Evolutionary conservation across 106 monocot genomes (phyloP), one percentile per base, ranked within the genome.

Genomic region (Dactylorhiza incarnata): DNA sequence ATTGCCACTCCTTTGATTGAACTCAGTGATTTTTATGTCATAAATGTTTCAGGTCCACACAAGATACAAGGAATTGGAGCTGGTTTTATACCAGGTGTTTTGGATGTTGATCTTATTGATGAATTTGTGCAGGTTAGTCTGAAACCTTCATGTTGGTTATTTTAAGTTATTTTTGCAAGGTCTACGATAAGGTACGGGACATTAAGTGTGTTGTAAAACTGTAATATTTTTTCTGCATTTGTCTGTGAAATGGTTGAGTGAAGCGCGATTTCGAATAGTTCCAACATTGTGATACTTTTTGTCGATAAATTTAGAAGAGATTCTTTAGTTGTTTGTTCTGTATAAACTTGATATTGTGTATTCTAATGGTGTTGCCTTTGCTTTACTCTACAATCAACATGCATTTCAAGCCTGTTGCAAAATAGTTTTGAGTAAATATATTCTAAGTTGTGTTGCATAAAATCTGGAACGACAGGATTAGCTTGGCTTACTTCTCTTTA

Each of bases 31-130:
- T 68, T 46, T n/a, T 46, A 45, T 69, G 45, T 69, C 17, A 45
- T 72, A 72, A 26, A 48, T 83, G 53, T 37, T 59, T 45, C 80
- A 88, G 85, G 88, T 23, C 83, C 88, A 45, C 88, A 88, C 67
- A 88, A 88, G 72, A 88, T 88, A 56, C 88, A 88, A 65, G 90
- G 90, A 45, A 90, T 90, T 79, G 90, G 90, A 77, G 87, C 90
- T 82, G 91, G 90, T 23, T 91, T 90, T 75, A 77, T 90, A 77
- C 90, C 90, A 44, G 85, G 81, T 23, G 85, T 90, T 79, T 77
- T 90, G 78, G 80, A 84, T 81, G 87, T 85, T 54, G 52, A 77
- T 83, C 87, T 90, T 65, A 58, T 90, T 50, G 85, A 90, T 85
- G 90, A 90, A 85, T 71, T 75, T 55, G 37, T 90, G 73, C 84